Evolutionary conservation across 2,329 filamentous ascomycete species (phyloP).

Genomic region (Mycocentrospora acerina): DNA sequence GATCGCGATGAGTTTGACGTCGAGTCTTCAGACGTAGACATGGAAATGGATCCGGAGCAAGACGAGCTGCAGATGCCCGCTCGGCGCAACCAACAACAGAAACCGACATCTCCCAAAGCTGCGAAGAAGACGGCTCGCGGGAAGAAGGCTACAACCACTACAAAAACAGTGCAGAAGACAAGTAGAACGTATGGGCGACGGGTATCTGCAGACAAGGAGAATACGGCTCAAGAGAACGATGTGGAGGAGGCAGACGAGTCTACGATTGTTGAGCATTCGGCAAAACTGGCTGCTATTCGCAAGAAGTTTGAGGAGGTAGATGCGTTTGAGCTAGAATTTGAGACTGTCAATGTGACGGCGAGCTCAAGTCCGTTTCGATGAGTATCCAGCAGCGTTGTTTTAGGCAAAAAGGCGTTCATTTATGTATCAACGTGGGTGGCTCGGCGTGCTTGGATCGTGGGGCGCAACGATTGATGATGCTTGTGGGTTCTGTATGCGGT

Average conservation of each 20-base stretch:
- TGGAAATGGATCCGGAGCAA: constrained; percentile 40
- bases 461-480: not conserved
- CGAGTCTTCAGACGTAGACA: constrained; percentile 38
- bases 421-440: not conserved
- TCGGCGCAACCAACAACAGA: constrained; percentile 23
- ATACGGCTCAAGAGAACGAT: constrained; percentile 29
- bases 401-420: too few species aligned
- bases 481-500: constrained; percentile 2
- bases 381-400: not conserved
- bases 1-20: constrained; percentile 46
- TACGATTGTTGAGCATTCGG: constrained; percentile 26
- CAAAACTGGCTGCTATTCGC: constrained; percentile 46
- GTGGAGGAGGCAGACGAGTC: constrained; percentile 29
- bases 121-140: constrained; percentile 25
- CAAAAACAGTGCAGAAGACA: constrained; percentile 21
- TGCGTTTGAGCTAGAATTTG: constrained; percentile 54
- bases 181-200: constrained; percentile 38
- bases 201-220: constrained; percentile 48
- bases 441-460: not conserved
- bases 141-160: constrained; percentile 20
- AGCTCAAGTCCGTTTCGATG: constrained; percentile 45
- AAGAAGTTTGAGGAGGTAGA: constrained; percentile 54
- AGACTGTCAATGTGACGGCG: constrained; percentile 46
- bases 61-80: constrained; percentile 44
- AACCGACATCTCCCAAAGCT: constrained; percentile 23